Conservation (phyloP, 1,284 basidiomycete species). For the Afroboletus lepidellus region DNA sequence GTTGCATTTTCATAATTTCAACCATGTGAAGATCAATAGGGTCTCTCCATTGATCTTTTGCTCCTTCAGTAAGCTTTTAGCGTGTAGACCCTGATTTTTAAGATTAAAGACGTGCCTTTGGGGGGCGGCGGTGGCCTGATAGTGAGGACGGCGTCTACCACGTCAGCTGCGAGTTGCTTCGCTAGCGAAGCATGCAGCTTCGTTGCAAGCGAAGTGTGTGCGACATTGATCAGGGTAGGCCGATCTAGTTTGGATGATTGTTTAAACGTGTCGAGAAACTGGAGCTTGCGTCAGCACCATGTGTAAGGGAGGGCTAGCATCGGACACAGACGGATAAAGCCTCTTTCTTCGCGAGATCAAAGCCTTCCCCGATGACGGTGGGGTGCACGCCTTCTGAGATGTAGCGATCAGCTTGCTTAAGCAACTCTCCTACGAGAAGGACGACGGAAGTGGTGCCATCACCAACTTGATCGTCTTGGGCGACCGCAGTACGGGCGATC, state of each 20-base stretch:
- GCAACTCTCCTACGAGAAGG: slow-evolving; percentile 92
- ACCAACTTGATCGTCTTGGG: slow-evolving; percentile 98
- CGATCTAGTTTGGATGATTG: slow-evolving; percentile 77
- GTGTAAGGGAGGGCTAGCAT: slow-evolving; percentile 13
- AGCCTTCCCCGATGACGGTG: slow-evolving; percentile 92
- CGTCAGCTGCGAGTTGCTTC: slow-evolving; percentile 85
- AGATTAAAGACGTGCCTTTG: slow-evolving; percentile 45
- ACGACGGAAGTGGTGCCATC: slow-evolving; percentile 99
- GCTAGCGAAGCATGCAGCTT: slow-evolving; percentile 88
- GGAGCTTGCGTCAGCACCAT: slow-evolving; percentile 17
- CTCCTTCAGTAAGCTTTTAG: slow-evolving; percentile 41
- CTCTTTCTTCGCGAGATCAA: slow-evolving; percentile 97
- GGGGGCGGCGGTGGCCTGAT: slow-evolving; percentile 74
- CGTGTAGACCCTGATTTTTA: slow-evolving; percentile 19
- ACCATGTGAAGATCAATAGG: slow-evolving; percentile 99
- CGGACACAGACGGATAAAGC: slow-evolving; percentile 68
- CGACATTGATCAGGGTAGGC: slow-evolving; percentile 88
- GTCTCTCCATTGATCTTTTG: slow-evolving; percentile 68
- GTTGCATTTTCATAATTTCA: slow-evolving; percentile 99
- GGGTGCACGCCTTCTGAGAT: slow-evolving; percentile 99
- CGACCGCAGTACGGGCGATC: slow-evolving; percentile 97
- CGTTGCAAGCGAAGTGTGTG: slow-evolving; percentile 92
- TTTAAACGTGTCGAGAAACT: slow-evolving; percentile 95
- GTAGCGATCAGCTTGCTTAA: slow-evolving; percentile 98
- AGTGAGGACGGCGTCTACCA: slow-evolving; percentile 93